Evolutionary conservation across 2,329 filamentous ascomycete genomes (phyloP).

Genomic region (Colletotrichum caudatum): DNA sequence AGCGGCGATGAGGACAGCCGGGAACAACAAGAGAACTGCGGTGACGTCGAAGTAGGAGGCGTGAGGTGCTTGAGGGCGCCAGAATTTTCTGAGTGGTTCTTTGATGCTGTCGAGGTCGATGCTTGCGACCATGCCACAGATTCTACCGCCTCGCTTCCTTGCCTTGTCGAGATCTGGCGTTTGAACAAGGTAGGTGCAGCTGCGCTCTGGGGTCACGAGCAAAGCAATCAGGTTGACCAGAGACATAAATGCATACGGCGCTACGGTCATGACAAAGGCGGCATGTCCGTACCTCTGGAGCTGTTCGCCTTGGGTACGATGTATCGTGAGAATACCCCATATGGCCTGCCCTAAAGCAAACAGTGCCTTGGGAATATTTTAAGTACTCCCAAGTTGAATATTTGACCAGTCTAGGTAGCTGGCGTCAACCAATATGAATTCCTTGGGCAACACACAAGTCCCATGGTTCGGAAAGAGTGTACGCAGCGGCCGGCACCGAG

Average conservation of each 20-base stretch:
- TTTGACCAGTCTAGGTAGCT: slow-evolving; percentile 29
- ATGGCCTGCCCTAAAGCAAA: slow-evolving; percentile 44
- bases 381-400: slow-evolving; percentile 37
- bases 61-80: slow-evolving; percentile 28
- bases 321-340: slow-evolving; percentile 44
- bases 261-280: slow-evolving; percentile 49
- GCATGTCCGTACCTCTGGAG: slow-evolving; percentile 48
- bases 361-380: slow-evolving; percentile 42
- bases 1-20: slow-evolving; percentile 17
- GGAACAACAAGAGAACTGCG: slow-evolving; percentile 14
- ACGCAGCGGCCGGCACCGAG: slow-evolving; percentile 35
- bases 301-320: slow-evolving; percentile 45
- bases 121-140: slow-evolving; percentile 33
- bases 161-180: slow-evolving; percentile 37
- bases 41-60: slow-evolving; percentile 31
- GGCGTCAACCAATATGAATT: slow-evolving; percentile 36
- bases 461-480: slow-evolving; percentile 38
- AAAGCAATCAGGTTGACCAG: slow-evolving; percentile 47
- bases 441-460: slow-evolving; percentile 31
- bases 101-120: slow-evolving; percentile 36
- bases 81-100: slow-evolving; percentile 30
- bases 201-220: slow-evolving; percentile 46
- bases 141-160: slow-evolving; percentile 23
- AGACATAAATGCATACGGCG: slow-evolving; percentile 49
- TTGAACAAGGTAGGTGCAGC: slow-evolving; percentile 47